These are phyloP conservation scores for Phaeotremella skinneri DNA, from an alignment of 768 basidiomycete species.

Conservation along the genomic window DNA sequence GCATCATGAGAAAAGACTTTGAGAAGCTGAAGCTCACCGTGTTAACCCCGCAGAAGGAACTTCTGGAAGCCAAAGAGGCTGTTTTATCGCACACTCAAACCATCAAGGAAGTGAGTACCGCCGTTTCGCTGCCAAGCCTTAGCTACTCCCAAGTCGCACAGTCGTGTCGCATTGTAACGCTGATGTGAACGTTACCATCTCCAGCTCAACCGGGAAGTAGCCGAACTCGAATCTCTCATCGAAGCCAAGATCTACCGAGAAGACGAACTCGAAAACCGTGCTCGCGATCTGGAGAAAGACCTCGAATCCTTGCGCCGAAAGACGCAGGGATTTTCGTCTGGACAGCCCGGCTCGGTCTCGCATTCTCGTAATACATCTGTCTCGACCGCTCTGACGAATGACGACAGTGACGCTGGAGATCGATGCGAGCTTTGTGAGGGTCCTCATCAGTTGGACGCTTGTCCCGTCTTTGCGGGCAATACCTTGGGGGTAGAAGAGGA, in stretches of 20 bases:
- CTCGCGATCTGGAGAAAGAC: conserved; percentile 36
- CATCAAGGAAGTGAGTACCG: conserved; percentile 37
- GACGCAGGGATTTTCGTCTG: neutral
- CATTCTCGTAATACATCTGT: conserved; percentile 6
- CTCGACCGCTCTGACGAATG: conserved; percentile 19
- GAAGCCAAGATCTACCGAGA: conserved; percentile 73
- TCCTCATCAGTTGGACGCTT: conserved; percentile 45
- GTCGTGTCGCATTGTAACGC: too few species aligned
- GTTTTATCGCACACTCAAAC: conserved; percentile 14
- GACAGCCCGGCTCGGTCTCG: neutral
- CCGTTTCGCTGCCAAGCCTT: neutral
- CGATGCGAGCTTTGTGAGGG: conserved; percentile 48
- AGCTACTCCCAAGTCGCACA: neutral
- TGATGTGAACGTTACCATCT: too few species aligned
- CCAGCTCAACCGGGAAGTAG: conserved; percentile 88
- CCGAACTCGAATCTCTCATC: conserved; percentile 86
- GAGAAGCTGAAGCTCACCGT: too few species aligned
- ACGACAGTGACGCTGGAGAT: conserved; percentile 3
- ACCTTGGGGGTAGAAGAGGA: conserved; percentile 13
- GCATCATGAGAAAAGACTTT: too few species aligned
- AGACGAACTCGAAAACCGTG: conserved; percentile 46
- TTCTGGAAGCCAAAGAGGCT: conserved; percentile 30
- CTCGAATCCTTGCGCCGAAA: conserved; percentile 7
- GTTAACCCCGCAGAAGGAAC: conserved; percentile 58
- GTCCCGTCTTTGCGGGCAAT: conserved; percentile 43